Evolutionary conservation across 192 early-diverging fungal genomes (phyloP), one percentile per base, ranked within the genome.

Genomic region (Gryganskiella cystojenkinii): DNA sequence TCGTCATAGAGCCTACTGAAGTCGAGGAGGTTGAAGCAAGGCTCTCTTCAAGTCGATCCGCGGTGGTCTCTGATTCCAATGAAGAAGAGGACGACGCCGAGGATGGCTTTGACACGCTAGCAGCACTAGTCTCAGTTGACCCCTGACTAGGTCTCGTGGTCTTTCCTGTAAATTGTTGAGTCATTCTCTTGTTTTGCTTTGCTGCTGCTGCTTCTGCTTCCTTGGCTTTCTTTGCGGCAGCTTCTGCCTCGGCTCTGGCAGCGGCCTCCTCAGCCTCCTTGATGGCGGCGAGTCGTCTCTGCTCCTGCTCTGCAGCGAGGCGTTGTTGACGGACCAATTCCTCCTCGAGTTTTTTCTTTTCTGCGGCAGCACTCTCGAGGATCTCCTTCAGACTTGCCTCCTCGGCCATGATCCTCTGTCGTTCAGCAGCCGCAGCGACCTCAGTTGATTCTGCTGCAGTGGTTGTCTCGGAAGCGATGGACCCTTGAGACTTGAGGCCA

Each of bases 381-480:
- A 78, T 78, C 20, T 78, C 74, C 40, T 78, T 78, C 33, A 78
- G 37, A 4, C 61, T 65, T 1, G 61, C 61, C 27, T 78, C 74
- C 43, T 69, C 53, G 10, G 74, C 74, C 24, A 60, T 65, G n/a
- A 78, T 9, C 13, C 74, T 54, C 33, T 78, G 61, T 17, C 56
- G 67, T 40, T 78, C 74, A 1, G 42, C 53, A 17, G 63, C 74
- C 22, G 57, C 61, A 0, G 50, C 30, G 13, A 58, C 64, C 62
- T 42, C 57, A n/a, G 45, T 57, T 0, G 51, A 45, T 4, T 63
- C 70, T 13, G 65, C 70, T 43, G 67, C 73, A 7, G 50, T 19
- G 5, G 51, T 19, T 50, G n/a, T n/a, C n/a, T n/a, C n/a, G n/a
- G n/a, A n/a, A n/a, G n/a, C n/a, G n/a, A n/a, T n/a, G n/a, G n/a